Percentiles rank a stretch among this genome's conserved stretches.
Conservation (phyloP, 2,329 filamentous ascomycete genomes). For the Penicillium thymicola region DNA sequence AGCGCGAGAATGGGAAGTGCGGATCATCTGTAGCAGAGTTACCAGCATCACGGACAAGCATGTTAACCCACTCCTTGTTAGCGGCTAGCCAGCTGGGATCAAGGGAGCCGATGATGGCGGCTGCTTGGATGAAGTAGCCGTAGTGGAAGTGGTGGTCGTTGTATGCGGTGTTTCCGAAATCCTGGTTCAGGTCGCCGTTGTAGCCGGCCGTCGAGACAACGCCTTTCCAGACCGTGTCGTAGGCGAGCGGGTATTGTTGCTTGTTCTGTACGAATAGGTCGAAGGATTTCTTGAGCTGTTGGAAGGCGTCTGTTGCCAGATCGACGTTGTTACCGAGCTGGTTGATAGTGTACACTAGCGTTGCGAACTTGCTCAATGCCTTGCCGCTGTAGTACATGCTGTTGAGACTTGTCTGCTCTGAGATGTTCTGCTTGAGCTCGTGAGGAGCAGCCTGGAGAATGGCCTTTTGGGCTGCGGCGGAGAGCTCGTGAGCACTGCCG, state of each 20-base stretch:
- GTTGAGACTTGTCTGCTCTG: conserved; percentile 67
- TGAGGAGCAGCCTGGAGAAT: conserved; percentile 63
- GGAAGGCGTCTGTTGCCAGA: conserved; percentile 57
- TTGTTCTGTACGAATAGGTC: conserved; percentile 63
- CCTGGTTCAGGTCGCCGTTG: conserved; percentile 62
- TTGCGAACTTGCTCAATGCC: conserved; percentile 73
- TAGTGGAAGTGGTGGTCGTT: conserved; percentile 63
- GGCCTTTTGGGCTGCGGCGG: conserved; percentile 52
- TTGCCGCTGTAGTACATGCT: conserved; percentile 96
- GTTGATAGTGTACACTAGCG: conserved; percentile 62
- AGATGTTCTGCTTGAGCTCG: conserved; percentile 75
- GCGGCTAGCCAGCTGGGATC: conserved; percentile 69
- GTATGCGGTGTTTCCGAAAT: conserved; percentile 87
- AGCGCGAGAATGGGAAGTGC: conserved; percentile 76
- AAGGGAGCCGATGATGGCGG: conserved; percentile 75
- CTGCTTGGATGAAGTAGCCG: conserved; percentile 85
- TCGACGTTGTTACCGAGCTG: conserved; percentile 59
- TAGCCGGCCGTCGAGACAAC: conserved; percentile 75
- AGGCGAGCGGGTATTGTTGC: conserved; percentile 60
- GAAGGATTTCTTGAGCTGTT: conserved; percentile 64
- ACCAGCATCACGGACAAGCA: conserved; percentile 76
- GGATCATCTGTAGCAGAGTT: conserved; percentile 70
- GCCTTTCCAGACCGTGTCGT: conserved; percentile 68
- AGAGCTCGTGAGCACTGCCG: conserved; percentile 39
- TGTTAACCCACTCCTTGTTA: conserved; percentile 79